These are phyloP conservation scores for Fomitopsis palustris DNA, from an alignment of 1,284 basidiomycete species.

Conservation along the genomic window DNA sequence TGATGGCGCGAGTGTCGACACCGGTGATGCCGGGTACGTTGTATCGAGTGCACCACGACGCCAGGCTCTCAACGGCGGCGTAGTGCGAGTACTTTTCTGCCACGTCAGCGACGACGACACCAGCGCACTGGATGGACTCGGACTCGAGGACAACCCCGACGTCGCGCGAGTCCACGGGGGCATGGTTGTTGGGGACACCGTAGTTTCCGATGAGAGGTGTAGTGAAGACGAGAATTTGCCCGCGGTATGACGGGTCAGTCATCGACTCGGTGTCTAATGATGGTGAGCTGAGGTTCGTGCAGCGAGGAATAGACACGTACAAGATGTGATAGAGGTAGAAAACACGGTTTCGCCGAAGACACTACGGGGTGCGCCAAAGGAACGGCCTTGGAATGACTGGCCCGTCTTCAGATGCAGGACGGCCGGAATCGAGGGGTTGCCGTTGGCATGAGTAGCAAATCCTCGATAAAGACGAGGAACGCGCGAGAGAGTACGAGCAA, in stretches of 20 bases:
- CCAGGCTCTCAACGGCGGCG: constrained; percentile 88
- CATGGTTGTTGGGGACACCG: constrained; percentile 85
- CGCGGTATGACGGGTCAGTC: constrained; percentile 98
- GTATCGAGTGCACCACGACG: constrained; percentile 91
- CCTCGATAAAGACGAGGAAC: constrained; percentile 50
- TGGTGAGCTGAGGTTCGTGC: constrained; percentile 10
- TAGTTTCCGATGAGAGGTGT: constrained; percentile 99
- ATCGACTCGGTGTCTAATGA: constrained; percentile 93
- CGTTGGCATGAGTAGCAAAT: constrained; percentile 63
- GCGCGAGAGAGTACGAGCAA: constrained; percentile 50
- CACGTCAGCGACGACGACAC: constrained; percentile 91
- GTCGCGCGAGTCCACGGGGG: constrained; percentile 74
- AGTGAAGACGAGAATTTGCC: constrained; percentile 98
- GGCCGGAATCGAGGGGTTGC: constrained; percentile 56
- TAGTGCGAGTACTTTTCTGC: constrained; percentile 96
- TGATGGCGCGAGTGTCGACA: constrained; percentile 97
- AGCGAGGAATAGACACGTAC: constrained; percentile 40
- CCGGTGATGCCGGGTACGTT: constrained; percentile 93
- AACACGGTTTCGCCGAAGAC: constrained; percentile 98
- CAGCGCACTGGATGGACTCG: constrained; percentile 85
- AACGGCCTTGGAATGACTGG: constrained; percentile 85
- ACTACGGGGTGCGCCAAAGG: constrained; percentile 88
- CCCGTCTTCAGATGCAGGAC: constrained; percentile 92
- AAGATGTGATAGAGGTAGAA: constrained; percentile 97
- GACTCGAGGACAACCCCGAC: constrained; percentile 93